Evolutionary conservation across 164 flowering plant species (phyloP).

Genomic region (Vitis cinerea): DNA sequence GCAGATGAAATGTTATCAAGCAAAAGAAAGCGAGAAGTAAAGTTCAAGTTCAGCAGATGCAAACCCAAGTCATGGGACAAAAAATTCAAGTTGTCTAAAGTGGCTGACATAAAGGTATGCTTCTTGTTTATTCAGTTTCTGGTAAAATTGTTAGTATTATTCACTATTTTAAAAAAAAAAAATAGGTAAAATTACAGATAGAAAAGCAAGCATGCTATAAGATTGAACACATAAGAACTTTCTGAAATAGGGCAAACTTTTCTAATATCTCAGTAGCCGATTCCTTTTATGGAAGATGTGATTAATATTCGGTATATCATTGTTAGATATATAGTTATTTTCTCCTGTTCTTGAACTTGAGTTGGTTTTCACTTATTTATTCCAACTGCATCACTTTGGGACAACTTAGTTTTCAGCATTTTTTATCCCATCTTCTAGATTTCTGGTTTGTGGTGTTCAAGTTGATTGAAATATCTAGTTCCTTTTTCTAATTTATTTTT

Average conservation of each 20-base stretch:
- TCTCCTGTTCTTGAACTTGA: background rate
- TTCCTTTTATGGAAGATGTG: background rate
- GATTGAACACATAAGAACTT: too few species aligned
- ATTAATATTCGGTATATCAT: background rate
- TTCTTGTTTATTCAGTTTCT: too few species aligned
- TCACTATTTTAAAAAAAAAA: background rate
- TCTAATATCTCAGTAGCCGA: too few species aligned
- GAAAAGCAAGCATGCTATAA: background rate
- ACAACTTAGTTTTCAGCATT: too few species aligned
- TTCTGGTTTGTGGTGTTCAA: background rate
- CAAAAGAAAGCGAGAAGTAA: background rate
- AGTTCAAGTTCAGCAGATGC: conserved; percentile 9
- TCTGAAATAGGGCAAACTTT: too few species aligned
- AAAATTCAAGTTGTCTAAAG: background rate
- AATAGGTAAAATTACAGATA: too few species aligned
- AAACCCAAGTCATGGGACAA: conserved; percentile 1
- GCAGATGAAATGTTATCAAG: background rate
- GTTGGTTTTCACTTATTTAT: background rate
- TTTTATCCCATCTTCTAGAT: background rate
- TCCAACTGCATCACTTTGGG: too few species aligned
- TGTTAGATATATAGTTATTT: too few species aligned
- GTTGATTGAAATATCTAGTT: background rate
- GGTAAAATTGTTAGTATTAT: background rate
- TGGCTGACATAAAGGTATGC: conserved; percentile 1
- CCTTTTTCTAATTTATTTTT: background rate